Conservation (phyloP, 2,329 filamentous ascomycete species). For the Ceratocystis cacaofunesta region DNA sequence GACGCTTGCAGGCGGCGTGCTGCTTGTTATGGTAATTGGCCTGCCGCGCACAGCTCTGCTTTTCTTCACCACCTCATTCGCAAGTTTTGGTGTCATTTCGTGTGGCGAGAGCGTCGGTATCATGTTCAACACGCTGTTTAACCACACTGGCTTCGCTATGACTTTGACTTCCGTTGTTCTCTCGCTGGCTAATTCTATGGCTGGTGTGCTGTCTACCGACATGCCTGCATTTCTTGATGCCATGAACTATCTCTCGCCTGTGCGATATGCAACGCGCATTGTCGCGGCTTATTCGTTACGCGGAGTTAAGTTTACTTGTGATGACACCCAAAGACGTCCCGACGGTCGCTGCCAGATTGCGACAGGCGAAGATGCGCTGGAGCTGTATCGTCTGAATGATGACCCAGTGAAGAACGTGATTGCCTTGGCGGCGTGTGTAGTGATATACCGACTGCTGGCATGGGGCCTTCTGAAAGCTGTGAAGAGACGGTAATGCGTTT, state of each 20-base stretch:
- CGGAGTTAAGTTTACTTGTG: constrained; percentile 49
- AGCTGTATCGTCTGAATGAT: constrained; percentile 50
- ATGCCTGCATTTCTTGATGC: constrained; percentile 51
- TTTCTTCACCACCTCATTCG: constrained; percentile 53
- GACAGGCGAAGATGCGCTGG: constrained; percentile 51
- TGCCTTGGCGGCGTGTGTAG: constrained; percentile 45
- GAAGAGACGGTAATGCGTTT: constrained; percentile 33
- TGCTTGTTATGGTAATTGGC: constrained; percentile 49
- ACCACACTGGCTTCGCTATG: constrained; percentile 60
- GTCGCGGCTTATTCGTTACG: constrained; percentile 50
- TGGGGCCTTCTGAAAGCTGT: constrained; percentile 41
- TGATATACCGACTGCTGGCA: constrained; percentile 51
- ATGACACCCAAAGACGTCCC: constrained; percentile 40
- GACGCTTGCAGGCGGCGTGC: constrained; percentile 49
- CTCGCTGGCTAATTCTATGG: constrained; percentile 55
- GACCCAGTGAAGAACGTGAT: constrained; percentile 46
- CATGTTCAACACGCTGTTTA: constrained; percentile 64
- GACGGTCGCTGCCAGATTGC: constrained; percentile 49
- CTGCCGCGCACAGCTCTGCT: constrained; percentile 47
- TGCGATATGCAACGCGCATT: constrained; percentile 54
- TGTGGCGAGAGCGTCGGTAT: constrained; percentile 66
- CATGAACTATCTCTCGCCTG: constrained; percentile 57
- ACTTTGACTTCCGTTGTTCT: constrained; percentile 57
- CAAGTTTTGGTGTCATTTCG: constrained; percentile 57
- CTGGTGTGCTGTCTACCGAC: constrained; percentile 54